Conservation (phyloP, 208 protist genomes). For the Leishmania turanica region DNA sequence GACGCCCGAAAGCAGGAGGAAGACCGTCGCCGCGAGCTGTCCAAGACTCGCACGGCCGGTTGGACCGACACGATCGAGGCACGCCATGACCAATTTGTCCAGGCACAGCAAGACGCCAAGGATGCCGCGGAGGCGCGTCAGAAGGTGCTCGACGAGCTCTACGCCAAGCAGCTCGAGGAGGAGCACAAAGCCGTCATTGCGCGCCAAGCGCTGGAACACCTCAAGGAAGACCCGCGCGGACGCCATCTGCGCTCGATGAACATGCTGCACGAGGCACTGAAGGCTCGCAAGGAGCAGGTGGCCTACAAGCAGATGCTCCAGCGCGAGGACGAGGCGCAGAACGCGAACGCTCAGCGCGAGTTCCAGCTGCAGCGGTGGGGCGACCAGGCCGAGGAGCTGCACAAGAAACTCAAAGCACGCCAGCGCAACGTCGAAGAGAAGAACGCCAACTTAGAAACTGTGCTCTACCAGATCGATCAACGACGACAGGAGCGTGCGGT, state of each 20-base stretch:
- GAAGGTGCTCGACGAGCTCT: slow-evolving; percentile 58
- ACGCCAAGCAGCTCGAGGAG: slow-evolving; percentile 61
- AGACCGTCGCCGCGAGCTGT: slow-evolving; percentile 41
- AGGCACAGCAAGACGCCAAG: slow-evolving; percentile 39
- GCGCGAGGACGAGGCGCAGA: slow-evolving; percentile 38
- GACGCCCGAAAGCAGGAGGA: slow-evolving; percentile 40
- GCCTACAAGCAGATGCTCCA: slow-evolving; percentile 47
- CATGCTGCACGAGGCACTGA: slow-evolving; percentile 66
- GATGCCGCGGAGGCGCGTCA: slow-evolving; percentile 63
- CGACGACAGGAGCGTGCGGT: slow-evolving; percentile 43
- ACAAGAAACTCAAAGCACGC: slow-evolving; percentile 42
- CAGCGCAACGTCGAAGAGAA: slow-evolving; percentile 74
- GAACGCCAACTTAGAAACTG: slow-evolving; percentile 68
- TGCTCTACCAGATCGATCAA: slow-evolving; percentile 70
- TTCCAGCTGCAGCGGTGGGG: slow-evolving; percentile 52
- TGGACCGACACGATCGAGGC: slow-evolving; percentile 82
- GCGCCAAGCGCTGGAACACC: slow-evolving; percentile 41
- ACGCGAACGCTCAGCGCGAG: slow-evolving; percentile 26
- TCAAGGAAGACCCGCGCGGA: slow-evolving; percentile 79
- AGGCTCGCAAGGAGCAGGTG: slow-evolving; percentile 75
- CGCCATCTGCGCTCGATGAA: slow-evolving; percentile 61
- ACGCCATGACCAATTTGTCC: slow-evolving; percentile 60
- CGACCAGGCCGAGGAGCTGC: slow-evolving; percentile 48
- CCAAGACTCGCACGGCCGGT: slow-evolving; percentile 41
- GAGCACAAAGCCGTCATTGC: slow-evolving; percentile 53